A percentile compares a stretch with the other conserved stretches of the same genome.
phyloP scores from a whole-genome alignment of 108 stramenopile species.

The Cyclotella sp. region DNA sequence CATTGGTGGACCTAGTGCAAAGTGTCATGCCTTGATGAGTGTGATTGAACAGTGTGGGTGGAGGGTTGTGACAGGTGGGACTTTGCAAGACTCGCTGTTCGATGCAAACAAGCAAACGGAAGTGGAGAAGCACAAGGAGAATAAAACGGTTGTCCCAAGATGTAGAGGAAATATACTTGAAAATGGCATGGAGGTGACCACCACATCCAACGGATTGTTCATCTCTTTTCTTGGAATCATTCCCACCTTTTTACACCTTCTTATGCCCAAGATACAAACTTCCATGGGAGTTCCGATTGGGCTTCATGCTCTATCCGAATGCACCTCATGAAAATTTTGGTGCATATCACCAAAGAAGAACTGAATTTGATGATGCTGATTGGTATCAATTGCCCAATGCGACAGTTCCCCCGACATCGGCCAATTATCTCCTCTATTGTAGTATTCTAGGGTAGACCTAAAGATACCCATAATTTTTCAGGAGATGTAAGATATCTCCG shows the following conservation, averaged over 20 bases:
- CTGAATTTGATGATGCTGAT: constrained; percentile 84
- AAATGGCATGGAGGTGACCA: constrained; percentile 52
- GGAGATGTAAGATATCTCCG: no score
- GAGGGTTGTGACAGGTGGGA: constrained; percentile 64
- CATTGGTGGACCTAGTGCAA: constrained; percentile 82
- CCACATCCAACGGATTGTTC: constrained; percentile 48
- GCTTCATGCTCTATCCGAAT: constrained; percentile 77
- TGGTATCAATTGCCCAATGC: constrained; percentile 84
- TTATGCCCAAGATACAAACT: constrained; percentile 71
- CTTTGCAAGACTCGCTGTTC: constrained; percentile 71
- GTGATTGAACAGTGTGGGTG: constrained; percentile 85
- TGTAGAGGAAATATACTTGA: constrained; percentile 66
- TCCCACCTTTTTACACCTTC: constrained; percentile 77
- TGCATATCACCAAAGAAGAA: constrained; percentile 72
- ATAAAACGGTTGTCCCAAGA: constrained; percentile 21
- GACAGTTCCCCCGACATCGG: constrained; percentile 62
- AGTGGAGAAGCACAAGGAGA: constrained; percentile 12
- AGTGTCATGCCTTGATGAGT: constrained; percentile 81
- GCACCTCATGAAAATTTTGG: constrained; percentile 82
- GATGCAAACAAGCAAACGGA: neutral
- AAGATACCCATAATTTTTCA: no score
- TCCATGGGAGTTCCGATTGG: constrained; percentile 78
- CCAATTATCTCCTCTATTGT: no score
- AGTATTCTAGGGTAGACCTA: no score
- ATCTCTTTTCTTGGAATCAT: constrained; percentile 82